phyloP scores from a whole-genome alignment of 176 grass and related monocot genomes.

The Neostapfia colusana region DNA sequence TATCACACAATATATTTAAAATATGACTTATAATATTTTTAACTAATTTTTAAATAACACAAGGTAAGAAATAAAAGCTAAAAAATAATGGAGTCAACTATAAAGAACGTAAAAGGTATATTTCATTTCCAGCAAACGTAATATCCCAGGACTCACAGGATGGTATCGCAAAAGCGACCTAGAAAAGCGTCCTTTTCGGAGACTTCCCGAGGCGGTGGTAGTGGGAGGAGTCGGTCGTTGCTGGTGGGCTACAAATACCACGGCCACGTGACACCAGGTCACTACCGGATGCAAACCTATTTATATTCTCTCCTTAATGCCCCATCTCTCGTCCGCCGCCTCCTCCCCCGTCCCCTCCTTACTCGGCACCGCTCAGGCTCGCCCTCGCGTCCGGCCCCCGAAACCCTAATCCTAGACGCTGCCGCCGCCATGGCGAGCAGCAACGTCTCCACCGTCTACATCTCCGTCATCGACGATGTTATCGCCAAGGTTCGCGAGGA shows the following conservation, averaged over 20 bases:
- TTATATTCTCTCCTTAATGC: constrained; percentile 91
- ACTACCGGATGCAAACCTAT: constrained; percentile 96
- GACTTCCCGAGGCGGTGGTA: constrained; percentile 18
- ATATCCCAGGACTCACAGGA: background rate
- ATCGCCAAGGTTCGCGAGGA: constrained; percentile 82
- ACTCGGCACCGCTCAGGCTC: background rate
- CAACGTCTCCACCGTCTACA: constrained; percentile 89
- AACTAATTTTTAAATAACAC: too few species aligned
- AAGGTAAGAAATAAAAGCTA: too few species aligned
- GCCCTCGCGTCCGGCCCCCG: background rate
- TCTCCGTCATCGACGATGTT: constrained; percentile 91
- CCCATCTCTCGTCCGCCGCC: constrained; percentile 42
- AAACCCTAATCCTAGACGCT: constrained; percentile 34
- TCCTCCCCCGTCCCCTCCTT: background rate
- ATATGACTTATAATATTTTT: too few species aligned
- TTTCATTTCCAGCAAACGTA: background rate
- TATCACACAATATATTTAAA: too few species aligned
- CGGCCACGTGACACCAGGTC: constrained; percentile 70
- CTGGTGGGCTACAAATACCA: constrained; percentile 41
- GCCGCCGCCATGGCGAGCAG: constrained; percentile 60
- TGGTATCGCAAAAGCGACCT: background rate
- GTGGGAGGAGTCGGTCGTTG: constrained; percentile 19
- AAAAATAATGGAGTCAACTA: too few species aligned
- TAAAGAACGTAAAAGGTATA: too few species aligned
- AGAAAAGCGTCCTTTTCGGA: background rate